phyloP scores from a whole-genome alignment of 441 rosid genomes.

The Erodium moschatum region DNA sequence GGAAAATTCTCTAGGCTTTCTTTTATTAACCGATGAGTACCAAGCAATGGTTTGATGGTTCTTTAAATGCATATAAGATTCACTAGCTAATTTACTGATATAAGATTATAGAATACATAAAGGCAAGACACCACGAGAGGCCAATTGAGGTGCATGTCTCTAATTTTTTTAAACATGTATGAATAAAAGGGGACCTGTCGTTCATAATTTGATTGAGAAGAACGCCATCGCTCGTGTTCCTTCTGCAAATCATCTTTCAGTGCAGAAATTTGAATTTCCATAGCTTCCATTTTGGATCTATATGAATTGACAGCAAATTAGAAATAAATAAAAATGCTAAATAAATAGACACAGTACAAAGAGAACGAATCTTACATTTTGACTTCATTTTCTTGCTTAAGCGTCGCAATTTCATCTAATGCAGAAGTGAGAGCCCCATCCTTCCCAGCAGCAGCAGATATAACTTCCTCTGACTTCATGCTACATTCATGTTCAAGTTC shows the following conservation, averaged over 20 bases:
- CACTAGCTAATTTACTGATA: neutral
- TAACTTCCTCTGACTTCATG: slow-evolving; percentile 61
- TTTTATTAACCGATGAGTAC: too few species aligned
- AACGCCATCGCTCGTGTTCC: slow-evolving; percentile 71
- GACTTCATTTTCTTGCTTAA: slow-evolving; percentile 60
- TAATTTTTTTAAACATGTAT: neutral
- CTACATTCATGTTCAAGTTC: slow-evolving; percentile 64
- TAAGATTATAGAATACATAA: neutral
- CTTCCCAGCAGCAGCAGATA: slow-evolving; percentile 53
- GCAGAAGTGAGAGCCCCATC: slow-evolving; percentile 65
- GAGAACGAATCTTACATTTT: slow-evolving; percentile 42
- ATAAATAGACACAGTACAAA: slow-evolving; percentile 10
- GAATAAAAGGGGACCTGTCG: slow-evolving; percentile 57
- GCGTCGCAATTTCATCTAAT: slow-evolving; percentile 47
- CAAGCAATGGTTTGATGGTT: too few species aligned
- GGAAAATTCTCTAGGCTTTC: too few species aligned
- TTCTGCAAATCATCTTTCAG: slow-evolving; percentile 63
- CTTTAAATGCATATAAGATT: too few species aligned
- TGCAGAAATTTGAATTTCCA: slow-evolving; percentile 59
- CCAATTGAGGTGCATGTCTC: too few species aligned
- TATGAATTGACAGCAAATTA: slow-evolving; percentile 22
- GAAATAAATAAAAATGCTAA: slow-evolving; percentile 9
- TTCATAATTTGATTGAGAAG: slow-evolving; percentile 86
- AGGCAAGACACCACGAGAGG: neutral
- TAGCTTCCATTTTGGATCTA: slow-evolving; percentile 59